Evolutionary conservation across 2,329 filamentous ascomycete species (phyloP), one percentile per base, ranked within the genome.

Genomic region (Acephala macrosclerotiorum): DNA sequence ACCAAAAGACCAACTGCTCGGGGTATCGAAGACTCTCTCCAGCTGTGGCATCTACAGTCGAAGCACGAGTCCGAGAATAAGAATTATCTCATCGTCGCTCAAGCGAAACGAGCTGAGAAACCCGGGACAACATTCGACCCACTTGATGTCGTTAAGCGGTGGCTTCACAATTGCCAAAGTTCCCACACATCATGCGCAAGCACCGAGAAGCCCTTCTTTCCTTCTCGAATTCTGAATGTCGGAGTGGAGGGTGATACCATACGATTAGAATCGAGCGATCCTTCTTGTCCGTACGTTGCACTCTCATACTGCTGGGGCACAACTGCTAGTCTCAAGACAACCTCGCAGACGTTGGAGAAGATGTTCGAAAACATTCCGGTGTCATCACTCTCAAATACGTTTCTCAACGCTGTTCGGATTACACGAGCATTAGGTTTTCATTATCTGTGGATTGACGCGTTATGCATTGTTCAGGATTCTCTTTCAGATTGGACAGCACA

Each of bases 371-470:
- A 53, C 3, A 58, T 65, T 51, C 25, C 42, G 14, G 55, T 59
- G 12, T 47, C 59, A 5, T 58, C 59, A 18, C 22, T 65, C 6
- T 61, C 63, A 14, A 11, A 45, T 53, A 60, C 59, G 20, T 65
- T 65, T 36, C 40, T 45, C 9, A 40, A 61, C 35, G 63, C 63
- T 22, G 55, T 65, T 20, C 40, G 55, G 14, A 61, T 65, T 26
- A 61, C 58, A 33, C 42, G 63, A 22, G 58, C 63, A 22, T 33
- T 65, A 25, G 47, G 59, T 7, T 45, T 65, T 14, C 33, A 51
- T 4, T 65, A 65, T 14, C 35, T 65, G 35, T 65, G 63, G 63
- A 65, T 65, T n/a, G 63, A 65, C 22, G 56, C 63, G 26, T 42
- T 61, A 14, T 65, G 63, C 36, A 65, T 65, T 33, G 38, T 61